Base-by-base conservation (phyloP, 371 early-diverging fungal genomes). In the Syncephalastrum monosporum region DNA sequence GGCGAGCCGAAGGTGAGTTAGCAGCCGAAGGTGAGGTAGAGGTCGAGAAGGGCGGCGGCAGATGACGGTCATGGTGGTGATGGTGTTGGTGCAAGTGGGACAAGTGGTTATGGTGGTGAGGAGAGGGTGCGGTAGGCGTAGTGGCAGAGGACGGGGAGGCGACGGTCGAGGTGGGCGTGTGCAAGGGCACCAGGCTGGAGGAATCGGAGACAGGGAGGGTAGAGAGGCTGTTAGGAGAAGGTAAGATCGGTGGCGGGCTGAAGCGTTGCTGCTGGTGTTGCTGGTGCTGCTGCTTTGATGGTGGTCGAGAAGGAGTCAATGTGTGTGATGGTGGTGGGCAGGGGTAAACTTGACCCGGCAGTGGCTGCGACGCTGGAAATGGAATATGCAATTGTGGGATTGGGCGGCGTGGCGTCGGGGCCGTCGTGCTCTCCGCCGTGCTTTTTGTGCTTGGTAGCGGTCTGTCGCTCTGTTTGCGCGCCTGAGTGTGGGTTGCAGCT, bases 361-460 rank as follows among this genome's bases (percentile, higher is more conserved):
- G 57, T 57, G 67, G 64, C 51, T 71, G 67, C 47, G 64, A 60
- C 13, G 69, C 59, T 49, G 61, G 63, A 58, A 55, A 42, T 10
- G 64, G 50, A 29, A 70, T 66, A 43, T 58, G 58, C n/a, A 70
- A 27, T 49, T 63, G 67, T 13, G 70, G 70, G 27, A 66, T 67
- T 15, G 38, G 25, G 16, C 63, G 70, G 23, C 63, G 57, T 53
- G 50, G 60, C 47, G 65, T 53, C 43, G 59, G 14, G 42, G 33
- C 21, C 50, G 19, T 50, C 42, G 19, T 52, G 50, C 42, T 44
- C 17, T 25, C 33, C 38, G 66, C 24, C 38, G 53, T 42, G 21
- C 44, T 54, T 42, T 41, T 50, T 60, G 57, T 17, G 16, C 55
- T 38, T 44, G 52, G 17, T 55, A 10, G 24, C 6, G 56, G 6